Conservation (phyloP, 108 stramenopile species). For the Skeletonema menzelii region DNA sequence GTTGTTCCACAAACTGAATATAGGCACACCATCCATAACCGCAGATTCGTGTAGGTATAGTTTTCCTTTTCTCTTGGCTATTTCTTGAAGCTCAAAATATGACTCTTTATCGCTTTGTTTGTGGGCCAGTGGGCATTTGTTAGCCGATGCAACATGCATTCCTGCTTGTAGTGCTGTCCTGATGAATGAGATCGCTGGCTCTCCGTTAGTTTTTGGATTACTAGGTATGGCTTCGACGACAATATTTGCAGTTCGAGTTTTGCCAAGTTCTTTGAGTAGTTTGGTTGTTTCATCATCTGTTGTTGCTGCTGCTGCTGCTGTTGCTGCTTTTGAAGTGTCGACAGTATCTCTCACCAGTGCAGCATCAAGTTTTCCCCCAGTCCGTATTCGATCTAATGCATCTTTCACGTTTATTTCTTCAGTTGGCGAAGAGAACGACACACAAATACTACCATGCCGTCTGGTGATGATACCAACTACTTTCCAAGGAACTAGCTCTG, state of each 20-base stretch:
- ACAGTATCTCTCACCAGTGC: conserved; percentile 5
- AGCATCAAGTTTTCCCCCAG: conserved; percentile 20
- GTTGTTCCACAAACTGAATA: conserved; percentile 30
- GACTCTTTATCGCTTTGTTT: conserved; percentile 2
- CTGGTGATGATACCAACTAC: conserved; percentile 35
- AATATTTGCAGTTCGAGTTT: conserved; percentile 17
- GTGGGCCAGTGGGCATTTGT: conserved; percentile 30
- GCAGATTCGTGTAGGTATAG: conserved; percentile 35
- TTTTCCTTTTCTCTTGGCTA: neutral
- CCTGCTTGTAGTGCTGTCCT: conserved; percentile 8
- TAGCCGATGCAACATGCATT: conserved; percentile 31
- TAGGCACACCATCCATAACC: conserved; percentile 39
- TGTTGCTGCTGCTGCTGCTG: neutral
- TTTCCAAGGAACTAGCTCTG: conserved; percentile 29
- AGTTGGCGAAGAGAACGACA: neutral
- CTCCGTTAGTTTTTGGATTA: conserved; percentile 21
- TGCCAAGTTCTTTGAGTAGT: conserved; percentile 18
- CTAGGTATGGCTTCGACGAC: conserved; percentile 39
- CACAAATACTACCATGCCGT: conserved; percentile 25
- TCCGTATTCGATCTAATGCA: conserved; percentile 15
- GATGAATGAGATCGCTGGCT: conserved; percentile 30
- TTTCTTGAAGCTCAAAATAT: conserved; percentile 21
- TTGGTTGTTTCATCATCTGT: conserved; percentile 3
- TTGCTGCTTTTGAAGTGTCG: neutral
- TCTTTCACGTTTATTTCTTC: conserved; percentile 24